Evolutionary conservation across 306 rosid genomes (phyloP).

Genomic region (Ziziphus jujuba): DNA sequence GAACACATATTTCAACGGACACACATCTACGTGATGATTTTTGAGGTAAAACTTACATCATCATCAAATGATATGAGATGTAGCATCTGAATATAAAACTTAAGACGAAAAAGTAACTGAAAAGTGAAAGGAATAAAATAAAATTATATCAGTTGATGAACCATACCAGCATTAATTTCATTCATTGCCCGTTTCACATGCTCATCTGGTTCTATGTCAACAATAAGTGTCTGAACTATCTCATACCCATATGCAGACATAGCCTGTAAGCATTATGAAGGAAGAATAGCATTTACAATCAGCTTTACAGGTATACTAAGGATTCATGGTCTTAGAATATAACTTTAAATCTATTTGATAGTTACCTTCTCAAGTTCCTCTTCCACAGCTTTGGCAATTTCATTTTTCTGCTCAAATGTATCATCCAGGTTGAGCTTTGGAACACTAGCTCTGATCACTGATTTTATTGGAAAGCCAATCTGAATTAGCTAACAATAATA

Average conservation of each 20-base stretch:
- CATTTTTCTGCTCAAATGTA: conserved; percentile 92
- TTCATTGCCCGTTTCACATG: conserved; percentile 96
- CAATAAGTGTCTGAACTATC: conserved; percentile 89
- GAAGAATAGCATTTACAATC: conserved; percentile 16
- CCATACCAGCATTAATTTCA: conserved; percentile 88
- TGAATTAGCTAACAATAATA: conserved; percentile 18
- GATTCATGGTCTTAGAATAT: conserved; percentile 2
- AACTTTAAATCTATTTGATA: neutral
- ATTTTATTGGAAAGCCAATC: conserved; percentile 19
- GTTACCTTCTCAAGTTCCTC: conserved; percentile 85
- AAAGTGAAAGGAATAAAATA: too few relatives aligned
- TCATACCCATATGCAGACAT: conserved; percentile 95
- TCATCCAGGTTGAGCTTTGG: conserved; percentile 91
- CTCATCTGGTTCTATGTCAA: conserved; percentile 86
- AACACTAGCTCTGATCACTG: conserved; percentile 88
- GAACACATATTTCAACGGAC: too few relatives aligned
- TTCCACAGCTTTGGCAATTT: conserved; percentile 91
- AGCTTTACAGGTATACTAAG: conserved; percentile 1
- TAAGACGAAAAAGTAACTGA: too few relatives aligned
- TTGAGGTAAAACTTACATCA: too few relatives aligned
- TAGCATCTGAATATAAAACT: too few relatives aligned
- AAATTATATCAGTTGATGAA: neutral
- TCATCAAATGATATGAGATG: too few relatives aligned
- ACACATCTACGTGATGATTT: too few relatives aligned
- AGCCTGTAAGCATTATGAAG: conserved; percentile 54